phyloP scores from a whole-genome alignment of 441 rosid genomes.

The Aleurites moluccanus region DNA sequence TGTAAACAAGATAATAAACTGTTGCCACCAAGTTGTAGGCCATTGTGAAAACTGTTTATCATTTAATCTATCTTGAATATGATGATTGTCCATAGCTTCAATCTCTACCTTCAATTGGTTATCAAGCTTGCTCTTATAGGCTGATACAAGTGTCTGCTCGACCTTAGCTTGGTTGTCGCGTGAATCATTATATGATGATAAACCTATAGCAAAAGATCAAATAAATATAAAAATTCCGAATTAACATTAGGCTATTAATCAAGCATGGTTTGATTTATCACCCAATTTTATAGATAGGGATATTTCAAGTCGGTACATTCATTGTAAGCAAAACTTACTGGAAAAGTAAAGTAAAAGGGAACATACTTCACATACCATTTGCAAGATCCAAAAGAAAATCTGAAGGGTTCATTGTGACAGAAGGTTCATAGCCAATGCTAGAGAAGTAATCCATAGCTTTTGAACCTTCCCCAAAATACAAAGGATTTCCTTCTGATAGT shows the following conservation, averaged over 20 bases:
- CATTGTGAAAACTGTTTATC: constrained; percentile 34
- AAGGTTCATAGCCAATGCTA: constrained; percentile 28
- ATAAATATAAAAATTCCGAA: not conserved
- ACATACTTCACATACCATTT: constrained; percentile 23
- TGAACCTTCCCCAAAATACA: constrained; percentile 33
- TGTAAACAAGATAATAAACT: constrained; percentile 39
- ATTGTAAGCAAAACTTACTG: too few relatives aligned
- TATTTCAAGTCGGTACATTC: not conserved
- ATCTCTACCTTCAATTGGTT: constrained; percentile 36
- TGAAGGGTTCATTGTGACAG: constrained; percentile 34
- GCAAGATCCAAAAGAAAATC: constrained; percentile 41
- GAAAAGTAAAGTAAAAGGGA: not conserved
- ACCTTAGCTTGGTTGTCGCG: constrained; percentile 25
- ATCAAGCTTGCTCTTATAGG: constrained; percentile 39
- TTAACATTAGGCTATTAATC: too few relatives aligned
- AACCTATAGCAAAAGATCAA: constrained; percentile 28
- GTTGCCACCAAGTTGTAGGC: constrained; percentile 64
- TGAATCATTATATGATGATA: constrained; percentile 37
- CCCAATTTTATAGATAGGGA: too few relatives aligned
- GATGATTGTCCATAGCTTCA: constrained; percentile 20
- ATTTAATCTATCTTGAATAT: constrained; percentile 19
- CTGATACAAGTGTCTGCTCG: constrained; percentile 28
- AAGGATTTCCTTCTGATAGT: constrained; percentile 31
- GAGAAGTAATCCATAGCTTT: constrained; percentile 32
- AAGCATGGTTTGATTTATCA: too few relatives aligned